Conservation (phyloP, 352 stramenopile species). For the Pythium biforme region DNA sequence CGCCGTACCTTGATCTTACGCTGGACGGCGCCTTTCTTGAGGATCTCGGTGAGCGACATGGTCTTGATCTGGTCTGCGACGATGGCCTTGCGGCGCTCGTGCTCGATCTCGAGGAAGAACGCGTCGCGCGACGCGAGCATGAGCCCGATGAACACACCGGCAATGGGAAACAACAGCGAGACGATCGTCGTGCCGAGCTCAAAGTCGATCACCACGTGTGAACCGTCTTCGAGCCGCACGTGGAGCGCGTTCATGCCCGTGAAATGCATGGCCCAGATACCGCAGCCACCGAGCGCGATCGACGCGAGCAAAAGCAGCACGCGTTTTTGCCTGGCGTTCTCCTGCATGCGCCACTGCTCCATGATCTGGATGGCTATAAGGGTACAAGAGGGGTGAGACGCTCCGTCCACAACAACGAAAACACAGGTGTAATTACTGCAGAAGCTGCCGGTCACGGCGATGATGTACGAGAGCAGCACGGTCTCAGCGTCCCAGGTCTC, state of each 20-base stretch:
- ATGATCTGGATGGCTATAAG: conserved; percentile 61
- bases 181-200: conserved; percentile 52
- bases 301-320: conserved; percentile 43
- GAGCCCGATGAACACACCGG: conserved; percentile 55
- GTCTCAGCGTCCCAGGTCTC: conserved; percentile 47
- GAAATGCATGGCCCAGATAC: conserved; percentile 79
- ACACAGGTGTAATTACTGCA: too few species aligned
- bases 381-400: too few species aligned
- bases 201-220: conserved; percentile 45
- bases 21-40: conserved; percentile 45
- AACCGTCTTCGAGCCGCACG: conserved; percentile 34
- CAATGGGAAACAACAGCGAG: conserved; percentile 53
- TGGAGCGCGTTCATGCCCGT: conserved; percentile 62
- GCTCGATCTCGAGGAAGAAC: conserved; percentile 65
- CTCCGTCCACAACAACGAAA: too few species aligned
- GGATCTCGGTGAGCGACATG: conserved; percentile 41
- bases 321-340: conserved; percentile 32
- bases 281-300: conserved; percentile 49
- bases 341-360: conserved; percentile 63
- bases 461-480: conserved; percentile 58
- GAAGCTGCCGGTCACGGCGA: conserved; percentile 62
- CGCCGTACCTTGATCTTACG: conserved; percentile 42
- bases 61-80: conserved; percentile 41
- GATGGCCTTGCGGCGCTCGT: conserved; percentile 49
- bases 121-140: conserved; percentile 52